Evolutionary conservation across 805 yeast genomes (phyloP).

Genomic region (Yarrowia sp.): DNA sequence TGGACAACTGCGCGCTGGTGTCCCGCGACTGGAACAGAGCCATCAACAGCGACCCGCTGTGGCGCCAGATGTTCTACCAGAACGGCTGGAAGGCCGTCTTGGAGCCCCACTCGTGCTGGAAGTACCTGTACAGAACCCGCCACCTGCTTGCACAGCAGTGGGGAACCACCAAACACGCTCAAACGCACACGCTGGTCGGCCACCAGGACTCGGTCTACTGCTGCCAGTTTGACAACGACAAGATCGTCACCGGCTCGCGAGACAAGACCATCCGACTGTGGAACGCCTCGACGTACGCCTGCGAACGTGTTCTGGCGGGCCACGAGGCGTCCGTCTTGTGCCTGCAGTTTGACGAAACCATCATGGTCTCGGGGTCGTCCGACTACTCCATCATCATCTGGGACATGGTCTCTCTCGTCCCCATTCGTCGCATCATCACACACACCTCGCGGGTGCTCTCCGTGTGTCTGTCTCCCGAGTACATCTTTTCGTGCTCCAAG

Average conservation of each 20-base stretch:
- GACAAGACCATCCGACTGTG: conserved; percentile 41
- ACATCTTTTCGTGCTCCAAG: conserved; percentile 39
- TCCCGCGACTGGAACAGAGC: conserved; percentile 31
- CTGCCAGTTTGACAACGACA: conserved; percentile 67
- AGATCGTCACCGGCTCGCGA: conserved; percentile 75
- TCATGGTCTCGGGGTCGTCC: conserved; percentile 41
- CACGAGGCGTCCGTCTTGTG: conserved; percentile 39
- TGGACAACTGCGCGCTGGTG: conserved; percentile 31
- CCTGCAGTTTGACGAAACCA: conserved; percentile 32
- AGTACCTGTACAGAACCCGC: conserved; percentile 33
- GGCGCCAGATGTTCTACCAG: conserved; percentile 32
- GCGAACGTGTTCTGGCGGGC: conserved; percentile 29
- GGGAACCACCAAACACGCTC: conserved; percentile 34
- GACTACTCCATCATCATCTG: conserved; percentile 39
- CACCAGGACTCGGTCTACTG: conserved; percentile 85
- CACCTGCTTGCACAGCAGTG: conserved; percentile 33
- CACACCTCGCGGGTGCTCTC: conserved; percentile 38
- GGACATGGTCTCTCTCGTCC: conserved; percentile 33
- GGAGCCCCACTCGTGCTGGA: conserved; percentile 33
- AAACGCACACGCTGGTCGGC: conserved; percentile 45
- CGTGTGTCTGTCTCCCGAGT: conserved; percentile 33
- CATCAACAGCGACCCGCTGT: conserved; percentile 29
- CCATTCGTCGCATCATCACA: conserved; percentile 32
- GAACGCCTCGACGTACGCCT: conserved; percentile 33
- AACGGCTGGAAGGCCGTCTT: conserved; percentile 30